Percentiles rank a stretch among this genome's conserved stretches.
Evolutionary conservation across 108 stramenopile genomes (phyloP).

Genomic region (Skeletonema potamos): DNA sequence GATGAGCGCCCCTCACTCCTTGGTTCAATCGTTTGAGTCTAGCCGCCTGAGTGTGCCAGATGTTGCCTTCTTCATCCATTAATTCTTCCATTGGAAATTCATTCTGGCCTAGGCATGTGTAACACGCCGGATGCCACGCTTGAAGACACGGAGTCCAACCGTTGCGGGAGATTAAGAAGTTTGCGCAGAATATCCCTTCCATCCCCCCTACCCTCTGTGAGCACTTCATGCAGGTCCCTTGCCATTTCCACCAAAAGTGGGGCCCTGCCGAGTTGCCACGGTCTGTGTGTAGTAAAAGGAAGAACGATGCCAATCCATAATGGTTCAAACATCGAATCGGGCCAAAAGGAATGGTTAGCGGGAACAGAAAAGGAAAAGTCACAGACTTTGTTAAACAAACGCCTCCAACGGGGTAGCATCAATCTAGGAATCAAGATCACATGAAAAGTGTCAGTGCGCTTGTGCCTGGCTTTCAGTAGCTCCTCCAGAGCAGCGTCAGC

Average conservation of each 20-base stretch:
- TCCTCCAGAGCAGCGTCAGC: slow-evolving; percentile 36
- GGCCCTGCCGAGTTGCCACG: slow-evolving; percentile 23
- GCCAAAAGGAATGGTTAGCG: slow-evolving; percentile 16
- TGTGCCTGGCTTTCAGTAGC: slow-evolving; percentile 29
- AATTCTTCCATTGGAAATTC: slow-evolving; percentile 10
- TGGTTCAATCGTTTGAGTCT: background rate
- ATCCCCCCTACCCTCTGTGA: slow-evolving; percentile 1
- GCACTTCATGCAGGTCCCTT: slow-evolving; percentile 11
- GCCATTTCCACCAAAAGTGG: slow-evolving; percentile 24
- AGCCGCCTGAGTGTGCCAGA: slow-evolving; percentile 1
- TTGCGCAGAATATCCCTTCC: slow-evolving; percentile 37
- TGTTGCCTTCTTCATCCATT: slow-evolving; percentile 15
- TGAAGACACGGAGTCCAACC: slow-evolving; percentile 11
- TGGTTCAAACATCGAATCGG: slow-evolving; percentile 32
- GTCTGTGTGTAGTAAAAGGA: slow-evolving; percentile 31
- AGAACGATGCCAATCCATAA: slow-evolving; percentile 20
- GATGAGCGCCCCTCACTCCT: slow-evolving; percentile 32
- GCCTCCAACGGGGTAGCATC: slow-evolving; percentile 1
- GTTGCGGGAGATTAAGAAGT: slow-evolving; percentile 16
- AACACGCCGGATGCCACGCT: slow-evolving; percentile 28
- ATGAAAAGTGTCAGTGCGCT: slow-evolving; percentile 15
- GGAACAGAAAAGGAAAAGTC: slow-evolving; percentile 2
- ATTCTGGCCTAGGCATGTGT: slow-evolving; percentile 19
- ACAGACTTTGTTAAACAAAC: slow-evolving; percentile 7
- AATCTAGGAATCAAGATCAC: slow-evolving; percentile 12